Conservation (phyloP, 148 eudicot genomes). For the Rhododendron mucronatum region DNA sequence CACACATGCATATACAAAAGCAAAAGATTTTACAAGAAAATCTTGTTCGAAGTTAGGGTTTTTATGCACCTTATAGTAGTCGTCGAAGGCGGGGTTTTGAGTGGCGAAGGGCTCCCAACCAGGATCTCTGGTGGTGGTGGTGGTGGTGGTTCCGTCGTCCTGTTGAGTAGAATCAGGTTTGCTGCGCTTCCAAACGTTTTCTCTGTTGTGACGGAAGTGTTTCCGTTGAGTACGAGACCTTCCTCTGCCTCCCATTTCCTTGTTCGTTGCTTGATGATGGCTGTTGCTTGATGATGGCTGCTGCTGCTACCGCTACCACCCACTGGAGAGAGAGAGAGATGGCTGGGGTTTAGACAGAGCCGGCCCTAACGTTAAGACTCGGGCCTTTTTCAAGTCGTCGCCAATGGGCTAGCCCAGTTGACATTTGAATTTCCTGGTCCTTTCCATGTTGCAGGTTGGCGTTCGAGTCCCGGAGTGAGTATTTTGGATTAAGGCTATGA, state of each 20-base stretch:
- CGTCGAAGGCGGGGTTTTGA: conserved; percentile 68
- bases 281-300: neutral
- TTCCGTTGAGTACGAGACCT: conserved; percentile 84
- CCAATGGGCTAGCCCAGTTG: too few species aligned
- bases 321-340: neutral
- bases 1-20: neutral
- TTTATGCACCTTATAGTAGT: conserved; percentile 64
- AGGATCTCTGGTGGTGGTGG: conserved; percentile 11
- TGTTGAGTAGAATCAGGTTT: conserved; percentile 31
- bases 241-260: conserved; percentile 53
- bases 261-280: neutral
- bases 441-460: too few species aligned
- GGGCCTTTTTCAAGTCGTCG: too few species aligned
- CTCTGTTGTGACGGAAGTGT: conserved; percentile 74
- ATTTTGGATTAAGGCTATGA: too few species aligned
- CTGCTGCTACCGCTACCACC: neutral
- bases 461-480: too few species aligned
- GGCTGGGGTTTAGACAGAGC: neutral
- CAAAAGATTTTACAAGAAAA: neutral
- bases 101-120: conserved; percentile 71
- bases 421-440: too few species aligned
- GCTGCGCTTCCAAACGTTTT: conserved; percentile 69
- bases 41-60: neutral
- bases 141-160: conserved; percentile 5
- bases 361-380: too few species aligned